phyloP scores from a whole-genome alignment of 352 stramenopile species.

The Globisporangium echinulatum region DNA sequence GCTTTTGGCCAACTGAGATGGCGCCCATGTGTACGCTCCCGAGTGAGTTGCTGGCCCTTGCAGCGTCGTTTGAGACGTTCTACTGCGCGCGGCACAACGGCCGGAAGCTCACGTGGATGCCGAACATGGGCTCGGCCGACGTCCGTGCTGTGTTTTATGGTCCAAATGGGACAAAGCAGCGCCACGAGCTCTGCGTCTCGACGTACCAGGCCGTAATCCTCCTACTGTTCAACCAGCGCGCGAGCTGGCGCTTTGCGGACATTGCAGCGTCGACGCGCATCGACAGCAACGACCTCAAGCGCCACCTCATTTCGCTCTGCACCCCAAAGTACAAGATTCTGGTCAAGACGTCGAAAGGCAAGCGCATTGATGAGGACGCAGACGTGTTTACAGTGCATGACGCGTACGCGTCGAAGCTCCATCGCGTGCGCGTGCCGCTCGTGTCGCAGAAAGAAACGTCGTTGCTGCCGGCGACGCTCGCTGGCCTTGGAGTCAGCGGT shows the following conservation, averaged over 20 bases:
- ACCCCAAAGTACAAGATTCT: constrained; percentile 97
- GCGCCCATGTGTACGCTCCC: constrained; percentile 86
- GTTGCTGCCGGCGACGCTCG: constrained; percentile 28
- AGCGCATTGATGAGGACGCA: constrained; percentile 92
- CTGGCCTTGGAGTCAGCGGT: constrained; percentile 12
- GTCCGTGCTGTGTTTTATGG: constrained; percentile 80
- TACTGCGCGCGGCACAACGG: constrained; percentile 94
- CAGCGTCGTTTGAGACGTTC: constrained; percentile 89
- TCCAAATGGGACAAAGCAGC: constrained; percentile 23
- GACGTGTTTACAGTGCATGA: constrained; percentile 94
- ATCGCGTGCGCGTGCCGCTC: constrained; percentile 76
- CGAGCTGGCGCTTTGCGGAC: constrained; percentile 76
- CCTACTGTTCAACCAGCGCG: constrained; percentile 94
- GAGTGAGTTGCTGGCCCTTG: constrained; percentile 62
- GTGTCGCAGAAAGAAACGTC: constrained; percentile 82
- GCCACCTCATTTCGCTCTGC: constrained; percentile 96
- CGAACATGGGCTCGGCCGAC: constrained; percentile 90
- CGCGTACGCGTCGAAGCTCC: constrained; percentile 93
- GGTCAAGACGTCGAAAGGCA: constrained; percentile 96
- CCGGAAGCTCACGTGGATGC: constrained; percentile 94
- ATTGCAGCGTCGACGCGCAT: constrained; percentile 90
- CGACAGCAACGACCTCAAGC: constrained; percentile 80
- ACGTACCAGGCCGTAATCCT: constrained; percentile 99
- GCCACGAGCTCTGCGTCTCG: constrained; percentile 95
- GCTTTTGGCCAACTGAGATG: constrained; percentile 84